These are phyloP conservation scores for Lipomyces spencermartinsiae DNA, from an alignment of 805 yeast species.

Conservation along the genomic window DNA sequence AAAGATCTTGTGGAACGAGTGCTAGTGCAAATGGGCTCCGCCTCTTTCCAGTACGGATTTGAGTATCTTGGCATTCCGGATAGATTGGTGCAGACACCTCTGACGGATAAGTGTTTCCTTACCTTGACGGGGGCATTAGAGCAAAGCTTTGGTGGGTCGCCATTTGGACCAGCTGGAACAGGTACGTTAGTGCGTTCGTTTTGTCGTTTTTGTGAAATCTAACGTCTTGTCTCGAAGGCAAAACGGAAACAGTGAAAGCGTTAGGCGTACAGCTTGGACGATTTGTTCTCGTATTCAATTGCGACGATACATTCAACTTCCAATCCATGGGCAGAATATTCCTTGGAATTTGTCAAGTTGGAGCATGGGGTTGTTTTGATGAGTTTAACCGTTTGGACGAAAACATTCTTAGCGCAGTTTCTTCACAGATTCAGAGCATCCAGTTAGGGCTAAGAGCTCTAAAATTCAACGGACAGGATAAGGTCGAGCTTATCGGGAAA, in stretches of 20 bases:
- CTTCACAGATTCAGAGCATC: conserved; percentile 77
- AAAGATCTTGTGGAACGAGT: conserved; percentile 21
- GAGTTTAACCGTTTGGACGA: conserved; percentile 85
- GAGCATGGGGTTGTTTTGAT: conserved; percentile 96
- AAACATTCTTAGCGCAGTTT: conserved; percentile 78
- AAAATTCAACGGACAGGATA: conserved; percentile 9
- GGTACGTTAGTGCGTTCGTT: conserved; percentile 51
- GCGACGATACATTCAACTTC: conserved; percentile 88
- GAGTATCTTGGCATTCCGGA: conserved; percentile 82
- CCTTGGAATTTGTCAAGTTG: conserved; percentile 78
- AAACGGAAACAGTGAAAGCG: conserved; percentile 88
- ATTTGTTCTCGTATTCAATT: conserved; percentile 83
- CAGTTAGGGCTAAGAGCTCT: conserved; percentile 57
- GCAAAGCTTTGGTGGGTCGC: conserved; percentile 83
- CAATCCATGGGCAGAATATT: conserved; percentile 78
- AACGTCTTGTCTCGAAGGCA: conserved; percentile 44
- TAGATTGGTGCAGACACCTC: conserved; percentile 76
- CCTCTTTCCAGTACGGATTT: conserved; percentile 68
- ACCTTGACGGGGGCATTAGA: conserved; percentile 76
- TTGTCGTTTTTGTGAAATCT: neutral
- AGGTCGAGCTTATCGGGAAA: conserved; percentile 42
- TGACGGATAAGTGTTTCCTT: conserved; percentile 66
- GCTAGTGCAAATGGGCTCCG: conserved; percentile 59
- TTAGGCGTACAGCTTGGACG: conserved; percentile 80
- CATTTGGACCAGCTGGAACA: conserved; percentile 97